Conservation (phyloP, 2,329 filamentous ascomycete genomes). For the Fusarium acutatum region DNA sequence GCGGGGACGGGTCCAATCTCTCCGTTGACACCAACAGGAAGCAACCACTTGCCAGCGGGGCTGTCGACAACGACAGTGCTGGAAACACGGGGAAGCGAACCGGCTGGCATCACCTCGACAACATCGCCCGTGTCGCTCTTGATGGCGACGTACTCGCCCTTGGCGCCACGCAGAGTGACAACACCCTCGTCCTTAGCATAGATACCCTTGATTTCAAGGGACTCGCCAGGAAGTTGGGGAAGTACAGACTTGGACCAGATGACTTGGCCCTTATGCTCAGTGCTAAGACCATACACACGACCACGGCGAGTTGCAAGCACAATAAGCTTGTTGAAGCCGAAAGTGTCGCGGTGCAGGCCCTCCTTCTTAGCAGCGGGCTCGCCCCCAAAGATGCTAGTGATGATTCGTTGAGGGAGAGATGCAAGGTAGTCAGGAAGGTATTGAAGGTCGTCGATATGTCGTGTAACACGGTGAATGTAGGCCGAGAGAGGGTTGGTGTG, state of each 20-base stretch:
- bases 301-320: conserved; percentile 83
- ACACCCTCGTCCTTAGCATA: conserved; percentile 66
- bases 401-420: conserved; percentile 72
- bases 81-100: conserved; percentile 38
- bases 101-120: conserved; percentile 54
- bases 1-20: conserved; percentile 56
- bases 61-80: conserved; percentile 63
- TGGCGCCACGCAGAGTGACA: conserved; percentile 66
- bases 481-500: conserved; percentile 81
- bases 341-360: conserved; percentile 72
- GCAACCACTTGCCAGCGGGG: conserved; percentile 60
- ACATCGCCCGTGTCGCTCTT: conserved; percentile 62
- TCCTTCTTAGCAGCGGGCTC: conserved; percentile 55
- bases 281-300: conserved; percentile 81
- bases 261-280: conserved; percentile 75
- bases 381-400: conserved; percentile 70
- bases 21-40: conserved; percentile 62
- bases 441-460: conserved; percentile 81
- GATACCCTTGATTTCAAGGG: conserved; percentile 75
- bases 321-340: conserved; percentile 88
- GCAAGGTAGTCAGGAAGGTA: conserved; percentile 78
- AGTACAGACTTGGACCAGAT: conserved; percentile 77
- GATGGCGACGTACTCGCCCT: conserved; percentile 69
- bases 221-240: conserved; percentile 61
- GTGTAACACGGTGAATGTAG: conserved; percentile 86